Base-by-base conservation (phyloP, 805 yeast species). In the Millerozyma miso region DNA sequence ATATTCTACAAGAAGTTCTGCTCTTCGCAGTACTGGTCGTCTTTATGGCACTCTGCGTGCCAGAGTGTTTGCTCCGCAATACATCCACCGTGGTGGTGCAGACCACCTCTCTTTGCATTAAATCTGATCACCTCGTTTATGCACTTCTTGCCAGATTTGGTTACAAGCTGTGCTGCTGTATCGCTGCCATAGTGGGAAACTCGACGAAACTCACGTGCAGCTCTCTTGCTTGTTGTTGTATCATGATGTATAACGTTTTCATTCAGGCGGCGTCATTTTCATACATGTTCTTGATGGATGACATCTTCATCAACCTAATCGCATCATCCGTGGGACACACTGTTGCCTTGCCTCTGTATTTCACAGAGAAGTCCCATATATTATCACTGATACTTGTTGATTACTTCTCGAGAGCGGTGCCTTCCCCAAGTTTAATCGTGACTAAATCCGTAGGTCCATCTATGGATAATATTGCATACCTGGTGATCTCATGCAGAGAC, bases 91-190 rank as follows among this genome's bases (percentile, higher is more conserved):
- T 48, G 2, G 18, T 57, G 5, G 41, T 48, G 33, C 36, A 38
- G 14, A 17, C 19, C 6, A 38, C 33, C 19, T 7, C 31, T 14
- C 19, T 51, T 32, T 31, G 23, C 13, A 14, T 65, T n/a, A 54
- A 50, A 10, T 55, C 52, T 12, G 69, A 64, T 41, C 65, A 64
- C 39, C 19, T 63, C 18, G 48, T 48, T 35, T 41, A 53, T 35
- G 42, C 64, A 10, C 19, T 55, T 8, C 20, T 49, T 18, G 14
- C 45, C 1, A 32, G 53, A 13, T 60, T 53, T 37, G 17, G 43
- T 10, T 20, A 44, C 20, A 51, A 51, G 14, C 40, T 42, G 3
- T 7, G 41, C n/a, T 15, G 4, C 19, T 51, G 45, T 35, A 44
- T 58, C 18, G 36, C 42, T 23, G 29, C 29, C 29, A 23, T 23